Conservation (phyloP, 2,329 filamentous ascomycete genomes). For the Pleoardoris graminearum region DNA sequence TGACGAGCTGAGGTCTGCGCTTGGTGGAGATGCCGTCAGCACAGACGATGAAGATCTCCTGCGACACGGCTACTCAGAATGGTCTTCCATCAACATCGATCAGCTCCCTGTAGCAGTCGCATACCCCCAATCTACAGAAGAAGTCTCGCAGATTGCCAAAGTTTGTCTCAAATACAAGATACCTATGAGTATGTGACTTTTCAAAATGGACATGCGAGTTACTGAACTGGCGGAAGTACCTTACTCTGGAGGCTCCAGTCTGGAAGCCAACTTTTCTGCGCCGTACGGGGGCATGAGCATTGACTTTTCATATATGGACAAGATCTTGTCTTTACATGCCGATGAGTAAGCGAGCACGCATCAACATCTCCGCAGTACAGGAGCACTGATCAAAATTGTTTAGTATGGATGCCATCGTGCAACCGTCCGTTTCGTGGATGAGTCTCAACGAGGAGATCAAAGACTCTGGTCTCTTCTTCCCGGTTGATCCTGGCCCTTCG, state of each 20-base stretch:
- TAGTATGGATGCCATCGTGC: constrained; percentile 85
- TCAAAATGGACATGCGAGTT: background rate
- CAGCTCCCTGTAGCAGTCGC: constrained; percentile 66
- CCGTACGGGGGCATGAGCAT: constrained; percentile 86
- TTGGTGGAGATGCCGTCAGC: constrained; percentile 64
- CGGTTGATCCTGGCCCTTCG: constrained; percentile 78
- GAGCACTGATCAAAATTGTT: constrained; percentile 21
- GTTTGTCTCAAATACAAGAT: constrained; percentile 78
- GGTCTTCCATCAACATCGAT: constrained; percentile 69
- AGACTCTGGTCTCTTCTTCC: constrained; percentile 81
- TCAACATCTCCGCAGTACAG: background rate
- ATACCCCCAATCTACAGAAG: constrained; percentile 65
- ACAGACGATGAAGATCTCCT: constrained; percentile 67
- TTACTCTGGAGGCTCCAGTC: constrained; percentile 81
- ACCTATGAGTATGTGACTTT: constrained; percentile 61
- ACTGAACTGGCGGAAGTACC: constrained; percentile 58
- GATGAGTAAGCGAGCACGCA: constrained; percentile 59
- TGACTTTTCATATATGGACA: constrained; percentile 86
- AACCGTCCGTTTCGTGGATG: constrained; percentile 92
- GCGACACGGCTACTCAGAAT: constrained; percentile 69
- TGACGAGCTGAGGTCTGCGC: constrained; percentile 53
- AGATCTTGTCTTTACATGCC: constrained; percentile 76
- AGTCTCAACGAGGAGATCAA: constrained; percentile 77
- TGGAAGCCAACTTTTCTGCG: constrained; percentile 89
- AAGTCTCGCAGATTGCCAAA: constrained; percentile 66